Evolutionary conservation across 345 rosid species (phyloP).

Genomic region (Hibiscus mutabilis): DNA sequence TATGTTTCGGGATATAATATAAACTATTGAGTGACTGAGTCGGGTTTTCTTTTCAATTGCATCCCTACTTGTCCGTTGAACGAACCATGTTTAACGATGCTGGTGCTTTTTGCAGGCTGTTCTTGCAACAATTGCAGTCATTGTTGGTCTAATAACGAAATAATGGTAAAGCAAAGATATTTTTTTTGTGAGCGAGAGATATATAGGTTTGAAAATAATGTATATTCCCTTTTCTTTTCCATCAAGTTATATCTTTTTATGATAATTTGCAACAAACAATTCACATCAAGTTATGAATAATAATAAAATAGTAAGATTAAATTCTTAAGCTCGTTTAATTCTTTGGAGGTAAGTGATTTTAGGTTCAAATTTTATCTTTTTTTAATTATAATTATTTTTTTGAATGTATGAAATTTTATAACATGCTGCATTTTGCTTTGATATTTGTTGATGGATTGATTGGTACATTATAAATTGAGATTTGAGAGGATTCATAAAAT

Average conservation of each 20-base stretch:
- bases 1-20: not conserved
- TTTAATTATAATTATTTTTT: not conserved
- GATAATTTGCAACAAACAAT: not conserved
- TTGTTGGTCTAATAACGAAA: conserved; percentile 63
- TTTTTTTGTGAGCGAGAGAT: not conserved
- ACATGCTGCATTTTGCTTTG: not conserved
- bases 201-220: not conserved
- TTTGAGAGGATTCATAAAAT: no score
- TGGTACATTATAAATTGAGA: no score
- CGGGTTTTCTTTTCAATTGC: not conserved
- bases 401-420: no score
- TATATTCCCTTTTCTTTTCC: not conserved
- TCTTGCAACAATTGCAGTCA: conserved; percentile 61
- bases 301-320: not conserved
- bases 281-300: not conserved
- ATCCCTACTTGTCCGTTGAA: not conserved
- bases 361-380: not conserved
- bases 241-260: not conserved
- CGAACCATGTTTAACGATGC: not conserved
- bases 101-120: conserved; percentile 48
- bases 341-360: not conserved
- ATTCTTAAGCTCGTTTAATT: not conserved
- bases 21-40: no score
- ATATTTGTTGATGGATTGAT: not conserved
- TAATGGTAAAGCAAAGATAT: conserved; percentile 27